phyloP scores from a whole-genome alignment of 345 rosid genomes.

The Cochlearia excelsa region DNA sequence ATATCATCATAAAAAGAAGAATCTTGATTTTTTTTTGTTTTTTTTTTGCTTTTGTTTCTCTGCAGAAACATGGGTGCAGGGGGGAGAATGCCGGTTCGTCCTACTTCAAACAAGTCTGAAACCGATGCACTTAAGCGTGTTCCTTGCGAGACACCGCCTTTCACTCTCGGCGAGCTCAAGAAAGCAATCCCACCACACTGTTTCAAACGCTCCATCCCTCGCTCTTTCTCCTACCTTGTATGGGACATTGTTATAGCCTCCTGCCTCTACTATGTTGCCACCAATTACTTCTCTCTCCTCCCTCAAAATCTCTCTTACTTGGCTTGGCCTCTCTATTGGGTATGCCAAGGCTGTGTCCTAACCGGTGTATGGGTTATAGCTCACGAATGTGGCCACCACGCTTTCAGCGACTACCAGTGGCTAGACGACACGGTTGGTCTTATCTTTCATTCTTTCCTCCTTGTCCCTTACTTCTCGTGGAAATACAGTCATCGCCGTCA shows the following conservation, averaged over 20 bases:
- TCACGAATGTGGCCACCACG: conserved; percentile 96
- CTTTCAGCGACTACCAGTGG: conserved; percentile 91
- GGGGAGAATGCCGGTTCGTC: conserved; percentile 57
- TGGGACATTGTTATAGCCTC: conserved; percentile 55
- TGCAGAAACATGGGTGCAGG: conserved; percentile 76
- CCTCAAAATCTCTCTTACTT: conserved; percentile 53
- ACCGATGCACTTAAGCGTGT: conserved; percentile 44
- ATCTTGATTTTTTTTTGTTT: not conserved
- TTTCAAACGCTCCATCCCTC: conserved; percentile 72
- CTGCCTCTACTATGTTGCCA: conserved; percentile 54
- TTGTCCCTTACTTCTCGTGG: conserved; percentile 93
- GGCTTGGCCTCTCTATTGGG: conserved; percentile 87
- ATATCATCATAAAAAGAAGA: not conserved
- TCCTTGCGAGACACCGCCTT: conserved; percentile 67
- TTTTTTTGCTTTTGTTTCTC: not conserved
- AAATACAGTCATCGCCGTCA: conserved; percentile 93
- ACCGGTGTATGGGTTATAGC: conserved; percentile 89
- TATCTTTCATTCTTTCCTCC: conserved; percentile 71
- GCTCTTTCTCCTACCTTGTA: conserved; percentile 67
- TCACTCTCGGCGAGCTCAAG: conserved; percentile 61
- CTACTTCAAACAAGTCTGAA: conserved; percentile 40
- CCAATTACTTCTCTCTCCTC: conserved; percentile 52
- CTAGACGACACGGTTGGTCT: conserved; percentile 82
- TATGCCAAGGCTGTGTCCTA: conserved; percentile 65
- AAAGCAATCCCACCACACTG: conserved; percentile 91